Conservation (phyloP, 805 yeast genomes). For the Yarrowia keelungensis region DNA sequence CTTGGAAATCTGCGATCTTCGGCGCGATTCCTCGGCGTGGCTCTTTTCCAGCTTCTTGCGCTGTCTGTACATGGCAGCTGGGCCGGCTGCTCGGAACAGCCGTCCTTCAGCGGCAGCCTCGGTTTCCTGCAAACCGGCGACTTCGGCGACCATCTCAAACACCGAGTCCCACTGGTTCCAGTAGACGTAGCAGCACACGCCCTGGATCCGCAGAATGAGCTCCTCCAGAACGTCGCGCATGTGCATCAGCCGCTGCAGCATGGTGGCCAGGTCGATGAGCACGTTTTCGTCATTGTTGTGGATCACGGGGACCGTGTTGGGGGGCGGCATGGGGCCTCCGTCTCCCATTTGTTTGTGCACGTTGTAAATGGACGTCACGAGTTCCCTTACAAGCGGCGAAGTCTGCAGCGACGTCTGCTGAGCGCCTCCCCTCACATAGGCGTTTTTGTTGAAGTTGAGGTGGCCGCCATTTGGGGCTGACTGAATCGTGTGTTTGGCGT, state of each 20-base stretch:
- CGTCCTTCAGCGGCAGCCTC: conserved; percentile 47
- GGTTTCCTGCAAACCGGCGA: conserved; percentile 45
- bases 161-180: conserved; percentile 51
- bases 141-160: conserved; percentile 46
- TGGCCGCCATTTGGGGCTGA: not conserved
- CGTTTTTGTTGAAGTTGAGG: conserved; percentile 30
- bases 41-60: conserved; percentile 43
- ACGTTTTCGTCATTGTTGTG: conserved; percentile 17
- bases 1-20: conserved; percentile 29
- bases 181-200: conserved; percentile 48
- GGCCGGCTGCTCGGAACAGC: conserved; percentile 48
- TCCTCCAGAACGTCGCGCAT: conserved; percentile 44
- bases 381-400: conserved; percentile 23
- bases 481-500: conserved; percentile 35
- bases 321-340: conserved; percentile 21
- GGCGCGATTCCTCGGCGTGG: conserved; percentile 42
- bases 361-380: conserved; percentile 18
- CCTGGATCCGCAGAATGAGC: conserved; percentile 46
- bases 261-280: conserved; percentile 25
- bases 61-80: conserved; percentile 48
- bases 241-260: conserved; percentile 28
- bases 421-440: conserved; percentile 5
- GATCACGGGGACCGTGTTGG: conserved; percentile 30
- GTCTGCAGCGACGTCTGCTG: conserved; percentile 11
- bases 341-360: conserved; percentile 31